Evolutionary conservation across 2,329 filamentous ascomycete genomes (phyloP).

Genomic region (Meredithiella fracta): DNA sequence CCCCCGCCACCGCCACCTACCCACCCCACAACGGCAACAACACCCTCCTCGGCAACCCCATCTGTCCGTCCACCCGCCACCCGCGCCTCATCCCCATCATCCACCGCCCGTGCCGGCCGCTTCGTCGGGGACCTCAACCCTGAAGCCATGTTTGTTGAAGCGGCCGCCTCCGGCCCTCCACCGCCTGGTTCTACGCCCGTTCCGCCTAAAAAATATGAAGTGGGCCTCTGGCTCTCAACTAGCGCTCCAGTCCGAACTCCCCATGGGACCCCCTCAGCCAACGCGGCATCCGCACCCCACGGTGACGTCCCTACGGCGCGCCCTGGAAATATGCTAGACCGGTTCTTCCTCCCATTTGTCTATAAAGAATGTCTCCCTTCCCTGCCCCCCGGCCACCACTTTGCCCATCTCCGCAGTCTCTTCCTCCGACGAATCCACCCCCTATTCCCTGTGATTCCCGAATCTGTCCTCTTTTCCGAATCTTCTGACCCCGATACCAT

Average conservation of each 20-base stretch:
- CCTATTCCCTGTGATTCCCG: constrained; percentile 35
- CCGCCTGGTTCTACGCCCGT: constrained; percentile 18
- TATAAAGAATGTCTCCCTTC: constrained; percentile 30
- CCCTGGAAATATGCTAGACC: constrained; percentile 22
- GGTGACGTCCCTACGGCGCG: not conserved
- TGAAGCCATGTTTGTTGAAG: constrained; percentile 42
- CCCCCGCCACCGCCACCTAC: constrained; percentile 16
- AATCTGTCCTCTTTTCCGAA: constrained; percentile 20
- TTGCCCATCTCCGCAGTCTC: constrained; percentile 27
- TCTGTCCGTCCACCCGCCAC: not conserved
- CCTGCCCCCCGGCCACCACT: constrained; percentile 31
- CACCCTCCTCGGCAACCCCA: not conserved
- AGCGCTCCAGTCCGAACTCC: not conserved
- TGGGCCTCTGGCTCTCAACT: constrained; percentile 37
- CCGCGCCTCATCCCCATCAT: constrained; percentile 2
- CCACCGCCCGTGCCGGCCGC: constrained; percentile 22
- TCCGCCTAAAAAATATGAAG: constrained; percentile 28
- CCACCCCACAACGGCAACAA: not conserved
- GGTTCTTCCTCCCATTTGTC: constrained; percentile 27
- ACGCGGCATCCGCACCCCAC: not conserved
- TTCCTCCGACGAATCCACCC: constrained; percentile 38
- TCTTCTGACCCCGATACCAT: constrained; percentile 24
- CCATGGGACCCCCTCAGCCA: not conserved
- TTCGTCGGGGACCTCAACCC: constrained; percentile 45
- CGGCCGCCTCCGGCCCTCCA: constrained; percentile 26